Conservation (phyloP, 139 green algal species). For the Chlorella vulgaris region DNA sequence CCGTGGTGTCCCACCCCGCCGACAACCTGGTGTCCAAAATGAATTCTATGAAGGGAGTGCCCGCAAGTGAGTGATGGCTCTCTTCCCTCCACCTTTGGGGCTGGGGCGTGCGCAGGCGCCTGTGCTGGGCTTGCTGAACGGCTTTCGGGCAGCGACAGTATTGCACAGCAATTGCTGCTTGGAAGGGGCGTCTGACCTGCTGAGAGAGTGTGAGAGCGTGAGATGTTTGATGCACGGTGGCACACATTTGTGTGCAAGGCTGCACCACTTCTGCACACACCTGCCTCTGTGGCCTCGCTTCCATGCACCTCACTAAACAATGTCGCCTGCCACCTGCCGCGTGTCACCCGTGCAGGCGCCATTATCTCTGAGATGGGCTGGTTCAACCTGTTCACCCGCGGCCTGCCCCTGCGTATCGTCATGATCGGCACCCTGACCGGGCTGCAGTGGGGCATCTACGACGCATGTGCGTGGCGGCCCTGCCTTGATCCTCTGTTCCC, state of each 20-base stretch:
- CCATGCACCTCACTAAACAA: not conserved
- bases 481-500: not conserved
- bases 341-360: slow-evolving; percentile 36
- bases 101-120: no score
- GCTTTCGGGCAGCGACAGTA: no score
- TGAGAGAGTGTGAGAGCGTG: no score
- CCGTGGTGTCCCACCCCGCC: slow-evolving; percentile 87
- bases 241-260: no score
- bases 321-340: not conserved
- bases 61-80: slow-evolving; percentile 31
- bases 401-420: slow-evolving; percentile 88
- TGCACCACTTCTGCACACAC: not conserved
- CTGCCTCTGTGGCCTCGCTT: not conserved
- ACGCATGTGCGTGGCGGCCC: slow-evolving; percentile 11
- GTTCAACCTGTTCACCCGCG: slow-evolving; percentile 78
- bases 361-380: slow-evolving; percentile 89
- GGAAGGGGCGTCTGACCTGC: no score
- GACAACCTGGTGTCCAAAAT: slow-evolving; percentile 97
- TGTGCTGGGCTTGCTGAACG: no score
- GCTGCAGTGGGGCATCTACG: slow-evolving; percentile 65
- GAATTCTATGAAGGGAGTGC: slow-evolving; percentile 81
- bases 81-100: no score
- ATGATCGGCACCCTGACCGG: slow-evolving; percentile 95
- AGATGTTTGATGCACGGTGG: no score
- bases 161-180: no score